Conservation (phyloP, 192 early-diverging fungal species). For the Mortierella antarctica region DNA sequence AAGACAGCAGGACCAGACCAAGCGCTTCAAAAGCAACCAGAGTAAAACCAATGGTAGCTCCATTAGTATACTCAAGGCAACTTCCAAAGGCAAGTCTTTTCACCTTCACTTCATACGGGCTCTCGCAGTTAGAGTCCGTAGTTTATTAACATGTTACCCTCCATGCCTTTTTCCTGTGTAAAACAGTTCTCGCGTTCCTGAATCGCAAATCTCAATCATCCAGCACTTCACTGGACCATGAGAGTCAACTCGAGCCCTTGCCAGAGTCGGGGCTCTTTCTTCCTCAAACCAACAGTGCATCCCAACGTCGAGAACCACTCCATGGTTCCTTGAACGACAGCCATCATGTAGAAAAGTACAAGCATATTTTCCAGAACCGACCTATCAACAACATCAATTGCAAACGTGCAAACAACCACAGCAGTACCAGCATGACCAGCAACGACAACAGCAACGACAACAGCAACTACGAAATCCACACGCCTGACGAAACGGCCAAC, state of each 20-base stretch:
- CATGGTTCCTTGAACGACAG: neutral
- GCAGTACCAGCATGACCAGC: slow-evolving; percentile 4
- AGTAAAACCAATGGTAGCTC: slow-evolving; percentile 11
- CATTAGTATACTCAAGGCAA: slow-evolving; percentile 37
- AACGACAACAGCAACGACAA: neutral
- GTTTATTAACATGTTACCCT: too few species aligned
- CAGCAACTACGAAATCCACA: neutral
- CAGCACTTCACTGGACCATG: neutral
- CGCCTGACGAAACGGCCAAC: neutral
- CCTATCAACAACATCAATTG: slow-evolving; percentile 4
- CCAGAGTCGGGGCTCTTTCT: neutral
- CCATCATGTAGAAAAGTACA: slow-evolving; percentile 13
- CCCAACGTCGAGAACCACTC: slow-evolving; percentile 2
- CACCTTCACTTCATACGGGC: too few species aligned
- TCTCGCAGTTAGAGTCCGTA: too few species aligned
- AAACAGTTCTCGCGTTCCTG: slow-evolving; percentile 40
- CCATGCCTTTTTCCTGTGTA: neutral
- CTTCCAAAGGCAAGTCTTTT: slow-evolving; percentile 42
- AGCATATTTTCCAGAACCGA: slow-evolving; percentile 30
- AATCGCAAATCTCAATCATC: slow-evolving; percentile 20
- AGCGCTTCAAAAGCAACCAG: neutral
- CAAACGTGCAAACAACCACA: neutral
- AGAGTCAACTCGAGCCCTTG: neutral
- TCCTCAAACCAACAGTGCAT: neutral
- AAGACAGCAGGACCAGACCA: neutral